Percentiles rank a stretch among this genome's conserved stretches.
These are phyloP conservation scores for Parascedosporium putredinis DNA, from an alignment of 2,329 filamentous ascomycete genomes.

Conservation along the genomic window DNA sequence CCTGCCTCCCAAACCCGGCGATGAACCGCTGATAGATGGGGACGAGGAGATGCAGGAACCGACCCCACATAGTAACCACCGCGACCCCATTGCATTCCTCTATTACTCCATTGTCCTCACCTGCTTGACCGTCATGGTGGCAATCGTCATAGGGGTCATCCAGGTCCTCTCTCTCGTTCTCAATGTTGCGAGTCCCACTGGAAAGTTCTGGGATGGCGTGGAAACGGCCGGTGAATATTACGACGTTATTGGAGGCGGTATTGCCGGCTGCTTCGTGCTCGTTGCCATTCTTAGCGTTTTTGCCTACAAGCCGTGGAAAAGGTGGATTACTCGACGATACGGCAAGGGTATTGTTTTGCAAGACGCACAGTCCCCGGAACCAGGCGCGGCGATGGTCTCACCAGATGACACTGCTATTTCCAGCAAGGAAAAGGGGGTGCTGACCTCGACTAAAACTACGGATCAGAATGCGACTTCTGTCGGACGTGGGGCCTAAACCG, in stretches of 20 bases:
- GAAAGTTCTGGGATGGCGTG: conserved; percentile 1
- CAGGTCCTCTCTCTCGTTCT: conserved; percentile 72
- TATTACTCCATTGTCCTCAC: conserved; percentile 92
- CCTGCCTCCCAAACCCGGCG: background rate
- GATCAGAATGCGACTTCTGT: too few relatives aligned
- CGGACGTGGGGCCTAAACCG: too few relatives aligned
- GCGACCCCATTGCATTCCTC: conserved; percentile 77
- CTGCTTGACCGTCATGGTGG: conserved; percentile 70
- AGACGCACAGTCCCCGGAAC: too few relatives aligned
- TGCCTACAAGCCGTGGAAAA: conserved; percentile 1
- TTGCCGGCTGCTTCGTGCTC: conserved; percentile 1
- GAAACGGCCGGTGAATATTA: conserved; percentile 1
- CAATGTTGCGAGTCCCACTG: conserved; percentile 39
- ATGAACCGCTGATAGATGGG: background rate
- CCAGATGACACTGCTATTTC: too few relatives aligned
- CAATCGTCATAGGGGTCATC: conserved; percentile 74
- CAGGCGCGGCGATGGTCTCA: too few relatives aligned
- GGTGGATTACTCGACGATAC: background rate
- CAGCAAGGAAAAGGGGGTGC: too few relatives aligned
- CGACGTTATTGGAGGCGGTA: background rate
- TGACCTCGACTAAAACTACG: too few relatives aligned
- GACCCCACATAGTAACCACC: conserved; percentile 12
- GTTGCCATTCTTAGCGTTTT: background rate
- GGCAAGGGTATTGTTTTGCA: background rate
- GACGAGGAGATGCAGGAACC: background rate